phyloP scores from a whole-genome alignment of 768 basidiomycete genomes.

The Clathrus columnatus region DNA sequence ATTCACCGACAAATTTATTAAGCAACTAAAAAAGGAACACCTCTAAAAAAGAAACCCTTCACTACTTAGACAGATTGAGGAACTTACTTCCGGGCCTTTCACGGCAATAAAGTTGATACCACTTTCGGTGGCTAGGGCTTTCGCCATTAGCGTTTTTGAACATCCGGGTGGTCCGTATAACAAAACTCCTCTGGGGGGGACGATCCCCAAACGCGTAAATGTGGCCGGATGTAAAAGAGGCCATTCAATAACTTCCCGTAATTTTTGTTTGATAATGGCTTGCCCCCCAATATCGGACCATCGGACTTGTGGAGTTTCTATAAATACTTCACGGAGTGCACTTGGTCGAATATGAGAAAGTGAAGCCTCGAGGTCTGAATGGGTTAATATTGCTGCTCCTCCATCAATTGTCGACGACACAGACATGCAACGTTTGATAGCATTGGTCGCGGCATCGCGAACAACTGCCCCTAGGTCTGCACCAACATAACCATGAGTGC shows the following conservation, averaged over 20 bases:
- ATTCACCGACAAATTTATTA: slow-evolving; percentile 97
- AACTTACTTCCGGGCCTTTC: slow-evolving; percentile 87
- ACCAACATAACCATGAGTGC: slow-evolving; percentile 94
- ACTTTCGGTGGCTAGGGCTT: slow-evolving; percentile 88
- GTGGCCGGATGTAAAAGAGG: slow-evolving; percentile 80
- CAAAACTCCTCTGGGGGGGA: slow-evolving; percentile 81
- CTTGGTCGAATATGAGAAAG: slow-evolving; percentile 82
- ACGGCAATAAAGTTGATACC: slow-evolving; percentile 95
- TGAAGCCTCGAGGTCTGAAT: slow-evolving; percentile 58
- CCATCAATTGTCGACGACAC: slow-evolving; percentile 15
- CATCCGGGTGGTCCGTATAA: slow-evolving; percentile 97
- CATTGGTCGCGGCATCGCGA: slow-evolving; percentile 84
- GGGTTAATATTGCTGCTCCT: slow-evolving; percentile 34
- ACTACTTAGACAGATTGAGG: slow-evolving; percentile 1
- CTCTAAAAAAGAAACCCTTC: background rate
- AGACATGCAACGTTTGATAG: slow-evolving; percentile 77
- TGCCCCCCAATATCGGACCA: slow-evolving; percentile 93
- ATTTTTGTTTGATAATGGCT: slow-evolving; percentile 65
- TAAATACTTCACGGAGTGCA: slow-evolving; percentile 87
- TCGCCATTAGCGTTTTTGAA: slow-evolving; percentile 88
- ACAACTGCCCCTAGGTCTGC: slow-evolving; percentile 91
- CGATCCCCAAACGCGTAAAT: slow-evolving; percentile 80
- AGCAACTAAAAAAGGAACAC: slow-evolving; percentile 49
- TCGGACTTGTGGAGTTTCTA: slow-evolving; percentile 73
- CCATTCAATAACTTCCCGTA: slow-evolving; percentile 93